Conservation (phyloP, 352 stramenopile species). For the Phytophthora capsici region DNA sequence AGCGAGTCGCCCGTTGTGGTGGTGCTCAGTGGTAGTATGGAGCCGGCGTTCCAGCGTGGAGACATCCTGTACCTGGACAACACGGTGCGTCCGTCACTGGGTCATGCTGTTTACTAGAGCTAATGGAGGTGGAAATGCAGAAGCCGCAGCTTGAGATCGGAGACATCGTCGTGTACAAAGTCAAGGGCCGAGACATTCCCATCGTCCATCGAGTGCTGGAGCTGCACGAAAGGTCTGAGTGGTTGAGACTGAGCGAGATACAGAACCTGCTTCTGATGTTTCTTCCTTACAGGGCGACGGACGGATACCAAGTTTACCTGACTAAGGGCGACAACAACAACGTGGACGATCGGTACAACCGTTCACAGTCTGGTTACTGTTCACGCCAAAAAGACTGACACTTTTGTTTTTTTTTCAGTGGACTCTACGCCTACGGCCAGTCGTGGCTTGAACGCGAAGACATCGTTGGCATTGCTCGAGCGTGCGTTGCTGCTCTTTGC, state of each 20-base stretch:
- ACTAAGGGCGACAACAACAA: constrained; percentile 99
- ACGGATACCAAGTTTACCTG: constrained; percentile 94
- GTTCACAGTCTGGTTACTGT: too few relatives aligned
- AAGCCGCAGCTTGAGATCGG: constrained; percentile 84
- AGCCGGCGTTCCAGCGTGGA: constrained; percentile 98
- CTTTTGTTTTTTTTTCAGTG: constrained; percentile 45
- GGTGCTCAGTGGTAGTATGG: constrained; percentile 98
- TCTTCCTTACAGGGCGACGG: constrained; percentile 49
- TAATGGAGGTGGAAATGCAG: constrained; percentile 32
- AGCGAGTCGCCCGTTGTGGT: constrained; percentile 98
- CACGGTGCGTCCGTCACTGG: constrained; percentile 59
- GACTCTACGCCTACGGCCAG: constrained; percentile 97
- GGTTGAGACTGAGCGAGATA: neutral
- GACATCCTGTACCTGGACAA: constrained; percentile 99
- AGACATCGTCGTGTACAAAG: constrained; percentile 96
- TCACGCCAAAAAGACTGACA: constrained; percentile 3
- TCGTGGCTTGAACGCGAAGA: constrained; percentile 98
- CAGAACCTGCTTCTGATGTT: too few relatives aligned
- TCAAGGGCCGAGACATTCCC: constrained; percentile 98
- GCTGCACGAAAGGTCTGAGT: constrained; percentile 89
- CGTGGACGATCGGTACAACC: constrained; percentile 94
- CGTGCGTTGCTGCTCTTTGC: constrained; percentile 48
- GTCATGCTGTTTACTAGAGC: neutral
- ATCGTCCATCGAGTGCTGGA: constrained; percentile 99
- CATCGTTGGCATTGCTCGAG: constrained; percentile 96